Percentiles rank a stretch among this genome's conserved stretches.
These are phyloP conservation scores for Wickerhamiella siamensis DNA, from an alignment of 805 yeast genomes.

Conservation along the genomic window DNA sequence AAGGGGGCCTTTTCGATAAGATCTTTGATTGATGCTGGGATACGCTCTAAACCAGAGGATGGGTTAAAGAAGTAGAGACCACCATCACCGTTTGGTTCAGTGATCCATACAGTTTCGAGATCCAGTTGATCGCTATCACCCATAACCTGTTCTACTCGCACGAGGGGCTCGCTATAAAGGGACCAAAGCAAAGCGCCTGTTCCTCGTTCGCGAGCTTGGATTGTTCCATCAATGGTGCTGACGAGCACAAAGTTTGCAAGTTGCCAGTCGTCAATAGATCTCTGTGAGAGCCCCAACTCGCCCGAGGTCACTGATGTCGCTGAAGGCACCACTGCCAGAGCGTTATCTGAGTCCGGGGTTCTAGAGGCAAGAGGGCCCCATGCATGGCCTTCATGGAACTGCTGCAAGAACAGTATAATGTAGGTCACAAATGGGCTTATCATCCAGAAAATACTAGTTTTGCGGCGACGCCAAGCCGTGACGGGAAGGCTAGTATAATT, in stretches of 20 bases:
- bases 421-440: background rate
- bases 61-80: constrained; percentile 65
- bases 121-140: constrained; percentile 7
- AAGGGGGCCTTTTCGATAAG: constrained; percentile 77
- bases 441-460: background rate
- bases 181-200: constrained; percentile 73
- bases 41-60: constrained; percentile 56
- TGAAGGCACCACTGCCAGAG: background rate
- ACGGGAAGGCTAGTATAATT: no score
- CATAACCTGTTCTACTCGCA: constrained; percentile 25
- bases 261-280: constrained; percentile 31
- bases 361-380: background rate
- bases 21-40: constrained; percentile 68
- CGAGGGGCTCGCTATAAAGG: constrained; percentile 46
- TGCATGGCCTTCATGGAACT: background rate
- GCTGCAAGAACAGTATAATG: background rate
- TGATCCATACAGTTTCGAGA: constrained; percentile 43
- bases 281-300: constrained; percentile 7
- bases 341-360: background rate
- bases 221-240: constrained; percentile 74
- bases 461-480: no score
- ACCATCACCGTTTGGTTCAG: constrained; percentile 84
- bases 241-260: constrained; percentile 49
- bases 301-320: background rate
- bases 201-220: constrained; percentile 64